phyloP scores from a whole-genome alignment of 1,284 basidiomycete species.

The Athelia sp. region DNA sequence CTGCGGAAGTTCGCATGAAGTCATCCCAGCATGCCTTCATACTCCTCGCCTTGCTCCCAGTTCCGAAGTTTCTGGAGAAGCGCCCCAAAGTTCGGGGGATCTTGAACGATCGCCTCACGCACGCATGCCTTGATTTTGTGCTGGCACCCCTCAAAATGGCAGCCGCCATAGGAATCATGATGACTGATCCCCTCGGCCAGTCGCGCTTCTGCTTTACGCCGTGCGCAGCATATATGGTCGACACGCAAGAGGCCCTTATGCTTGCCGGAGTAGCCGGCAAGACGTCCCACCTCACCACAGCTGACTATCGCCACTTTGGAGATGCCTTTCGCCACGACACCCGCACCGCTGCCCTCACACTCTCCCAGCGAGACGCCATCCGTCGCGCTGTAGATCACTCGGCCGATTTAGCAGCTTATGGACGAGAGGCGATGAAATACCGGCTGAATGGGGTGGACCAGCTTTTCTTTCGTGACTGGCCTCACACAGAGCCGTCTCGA shows the following conservation, averaged over 20 bases:
- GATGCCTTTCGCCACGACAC: slow-evolving; percentile 13
- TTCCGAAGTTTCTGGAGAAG: slow-evolving; percentile 6
- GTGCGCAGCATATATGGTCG: slow-evolving; percentile 12
- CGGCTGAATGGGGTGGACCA: slow-evolving; percentile 7
- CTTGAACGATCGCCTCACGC: slow-evolving; percentile 15
- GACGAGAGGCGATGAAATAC: neutral
- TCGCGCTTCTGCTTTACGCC: slow-evolving; percentile 8
- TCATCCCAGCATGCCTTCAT: slow-evolving; percentile 13
- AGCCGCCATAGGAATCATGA: slow-evolving; percentile 14
- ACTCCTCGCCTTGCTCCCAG: slow-evolving; percentile 17
- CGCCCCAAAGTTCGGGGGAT: neutral
- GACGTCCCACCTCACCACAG: slow-evolving; percentile 4
- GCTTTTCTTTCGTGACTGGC: slow-evolving; percentile 13
- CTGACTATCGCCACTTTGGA: no score
- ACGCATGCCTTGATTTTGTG: slow-evolving; percentile 24
- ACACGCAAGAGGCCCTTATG: no score
- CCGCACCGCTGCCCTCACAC: slow-evolving; percentile 13
- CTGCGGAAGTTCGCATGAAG: slow-evolving; percentile 12
- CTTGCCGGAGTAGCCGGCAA: no score
- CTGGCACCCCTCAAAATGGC: slow-evolving; percentile 23
- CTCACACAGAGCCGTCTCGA: slow-evolving; percentile 14
- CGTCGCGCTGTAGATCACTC: no score
- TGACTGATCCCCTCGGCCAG: slow-evolving; percentile 21
- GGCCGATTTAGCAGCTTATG: slow-evolving; percentile 3
- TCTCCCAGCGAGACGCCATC: slow-evolving; percentile 11